A percentile compares a stretch with the other conserved stretches of the same genome.
phyloP scores from a whole-genome alignment of 2,329 filamentous ascomycete species.

The Lachnellula hyalina region DNA sequence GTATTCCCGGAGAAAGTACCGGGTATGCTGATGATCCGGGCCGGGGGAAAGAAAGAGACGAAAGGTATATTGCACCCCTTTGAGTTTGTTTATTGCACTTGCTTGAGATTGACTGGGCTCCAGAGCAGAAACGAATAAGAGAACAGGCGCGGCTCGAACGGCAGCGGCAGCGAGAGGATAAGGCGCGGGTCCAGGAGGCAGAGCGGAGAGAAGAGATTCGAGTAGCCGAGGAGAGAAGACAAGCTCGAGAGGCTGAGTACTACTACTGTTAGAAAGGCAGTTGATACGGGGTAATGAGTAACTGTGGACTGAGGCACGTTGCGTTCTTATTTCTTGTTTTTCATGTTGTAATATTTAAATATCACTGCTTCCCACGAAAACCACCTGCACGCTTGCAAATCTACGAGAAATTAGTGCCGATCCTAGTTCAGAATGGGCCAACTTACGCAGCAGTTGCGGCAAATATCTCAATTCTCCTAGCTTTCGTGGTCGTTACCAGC shows the following conservation, averaged over 20 bases:
- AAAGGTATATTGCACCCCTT: not conserved
- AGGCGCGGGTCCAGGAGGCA: too few species aligned
- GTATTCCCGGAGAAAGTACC: not conserved
- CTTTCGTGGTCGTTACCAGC: constrained; percentile 14
- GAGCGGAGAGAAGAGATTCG: too few species aligned
- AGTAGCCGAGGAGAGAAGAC: too few species aligned
- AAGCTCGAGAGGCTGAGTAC: too few species aligned
- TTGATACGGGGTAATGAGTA: too few species aligned
- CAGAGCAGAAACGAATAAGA: too few species aligned
- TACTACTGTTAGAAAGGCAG: too few species aligned
- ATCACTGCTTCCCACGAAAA: constrained; percentile 6
- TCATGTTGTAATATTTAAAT: not conserved
- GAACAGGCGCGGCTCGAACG: too few species aligned
- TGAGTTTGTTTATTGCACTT: too few species aligned
- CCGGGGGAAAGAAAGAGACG: not conserved
- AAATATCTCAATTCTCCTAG: constrained; percentile 15
- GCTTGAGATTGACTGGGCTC: too few species aligned
- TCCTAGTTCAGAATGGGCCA: not conserved
- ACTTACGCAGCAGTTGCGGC: constrained; percentile 15
- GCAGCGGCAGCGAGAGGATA: too few species aligned
- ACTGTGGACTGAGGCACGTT: too few species aligned
- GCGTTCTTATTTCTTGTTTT: not conserved
- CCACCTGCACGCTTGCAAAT: constrained; percentile 12
- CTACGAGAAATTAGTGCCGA: not conserved
- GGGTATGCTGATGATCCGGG: not conserved